These are phyloP conservation scores for Umbelopsis sp. DNA, from an alignment of 192 early-diverging fungal genomes.

Conservation along the genomic window DNA sequence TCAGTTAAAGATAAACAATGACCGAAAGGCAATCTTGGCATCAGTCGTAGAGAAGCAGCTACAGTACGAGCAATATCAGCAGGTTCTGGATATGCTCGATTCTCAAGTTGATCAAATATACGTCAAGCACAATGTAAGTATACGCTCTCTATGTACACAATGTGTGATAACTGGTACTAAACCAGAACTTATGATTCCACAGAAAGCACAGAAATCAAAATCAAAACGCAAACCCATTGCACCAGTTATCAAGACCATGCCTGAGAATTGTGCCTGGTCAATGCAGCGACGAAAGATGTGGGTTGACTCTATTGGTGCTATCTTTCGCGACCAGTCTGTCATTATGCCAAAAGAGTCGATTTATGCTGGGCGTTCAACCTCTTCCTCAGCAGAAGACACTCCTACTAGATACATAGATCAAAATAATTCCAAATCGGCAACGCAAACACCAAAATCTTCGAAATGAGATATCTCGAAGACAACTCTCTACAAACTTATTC, in stretches of 20 bases:
- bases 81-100: conserved; percentile 86
- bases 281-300: conserved; percentile 70
- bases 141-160: not conserved
- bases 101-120: conserved; percentile 89
- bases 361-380: conserved; percentile 12
- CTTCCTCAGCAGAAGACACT: not conserved
- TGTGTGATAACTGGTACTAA: not conserved
- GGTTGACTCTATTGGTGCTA: conserved; percentile 66
- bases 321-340: conserved; percentile 36
- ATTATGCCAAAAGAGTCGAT: conserved; percentile 34
- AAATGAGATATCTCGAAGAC: not conserved
- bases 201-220: conserved; percentile 70
- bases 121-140: conserved; percentile 80
- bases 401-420: conserved; percentile 1
- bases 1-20: conserved; percentile 66
- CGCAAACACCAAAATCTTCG: not conserved
- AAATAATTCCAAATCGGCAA: conserved; percentile 1
- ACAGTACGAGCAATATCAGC: conserved; percentile 86
- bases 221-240: conserved; percentile 62
- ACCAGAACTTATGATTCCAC: not conserved
- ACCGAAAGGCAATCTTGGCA: conserved; percentile 66
- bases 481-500: not conserved
- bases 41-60: conserved; percentile 73
- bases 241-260: conserved; percentile 54
- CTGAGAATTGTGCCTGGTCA: conserved; percentile 66